Conservation (phyloP, 2,329 filamentous ascomycete genomes). For the Phialemoniopsis sp. region DNA sequence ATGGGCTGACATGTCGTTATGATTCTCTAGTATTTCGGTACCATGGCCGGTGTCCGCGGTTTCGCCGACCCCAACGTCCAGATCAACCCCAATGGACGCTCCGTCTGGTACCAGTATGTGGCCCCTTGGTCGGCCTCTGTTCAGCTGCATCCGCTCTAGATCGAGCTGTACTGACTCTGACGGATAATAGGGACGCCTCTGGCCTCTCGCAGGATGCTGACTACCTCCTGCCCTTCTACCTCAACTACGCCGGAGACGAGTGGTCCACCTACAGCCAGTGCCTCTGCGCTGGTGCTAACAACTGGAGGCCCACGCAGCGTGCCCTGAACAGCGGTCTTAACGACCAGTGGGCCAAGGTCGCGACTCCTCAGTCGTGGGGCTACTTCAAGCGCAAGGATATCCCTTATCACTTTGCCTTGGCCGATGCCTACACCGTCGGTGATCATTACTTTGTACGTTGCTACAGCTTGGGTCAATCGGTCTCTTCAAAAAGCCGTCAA, state of each 20-base stretch:
- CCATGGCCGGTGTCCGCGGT: conserved; percentile 48
- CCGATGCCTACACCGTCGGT: conserved; percentile 48
- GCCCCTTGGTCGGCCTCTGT: not conserved
- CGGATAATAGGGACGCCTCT: conserved; percentile 23
- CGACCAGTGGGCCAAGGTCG: conserved; percentile 44
- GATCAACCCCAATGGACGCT: conserved; percentile 34
- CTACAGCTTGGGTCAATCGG: too few species aligned
- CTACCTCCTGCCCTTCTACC: conserved; percentile 43
- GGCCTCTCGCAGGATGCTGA: conserved; percentile 32
- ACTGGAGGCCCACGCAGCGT: conserved; percentile 45
- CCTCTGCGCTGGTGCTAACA: conserved; percentile 45
- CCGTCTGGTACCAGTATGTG: conserved; percentile 45
- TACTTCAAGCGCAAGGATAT: conserved; percentile 46
- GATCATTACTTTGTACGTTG: conserved; percentile 41
- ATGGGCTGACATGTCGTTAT: too few species aligned
- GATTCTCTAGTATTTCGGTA: conserved; percentile 54
- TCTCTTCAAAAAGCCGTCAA: too few species aligned
- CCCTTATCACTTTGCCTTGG: conserved; percentile 49
- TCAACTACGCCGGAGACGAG: conserved; percentile 44
- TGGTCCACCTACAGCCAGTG: conserved; percentile 45
- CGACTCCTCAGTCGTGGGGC: conserved; percentile 46
- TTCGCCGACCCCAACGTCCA: conserved; percentile 52
- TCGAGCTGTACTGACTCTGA: not conserved
- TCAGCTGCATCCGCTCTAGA: not conserved
- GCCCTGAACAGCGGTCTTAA: conserved; percentile 45